These are phyloP conservation scores for Boechera divaricarpa DNA, from an alignment of 345 rosid genomes.

Conservation along the genomic window DNA sequence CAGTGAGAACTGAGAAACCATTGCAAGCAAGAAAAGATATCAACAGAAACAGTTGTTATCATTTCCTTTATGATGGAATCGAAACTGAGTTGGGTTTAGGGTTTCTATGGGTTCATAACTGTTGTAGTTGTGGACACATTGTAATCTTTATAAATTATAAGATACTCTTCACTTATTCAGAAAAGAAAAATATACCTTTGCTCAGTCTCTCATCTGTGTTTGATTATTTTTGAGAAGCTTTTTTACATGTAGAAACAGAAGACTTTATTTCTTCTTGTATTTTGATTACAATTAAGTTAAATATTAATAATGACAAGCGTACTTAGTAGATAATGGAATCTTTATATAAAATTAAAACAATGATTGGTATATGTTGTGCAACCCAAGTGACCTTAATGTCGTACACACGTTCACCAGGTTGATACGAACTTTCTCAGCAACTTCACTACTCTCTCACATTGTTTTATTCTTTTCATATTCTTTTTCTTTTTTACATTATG, in stretches of 20 bases:
- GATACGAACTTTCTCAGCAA: constrained; percentile 29
- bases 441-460: constrained; percentile 32
- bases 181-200: neutral
- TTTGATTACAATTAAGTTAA: neutral
- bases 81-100: neutral
- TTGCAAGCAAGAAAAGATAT: too few species aligned
- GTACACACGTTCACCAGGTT: constrained; percentile 42
- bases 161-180: constrained; percentile 14
- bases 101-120: constrained; percentile 6
- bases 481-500: neutral
- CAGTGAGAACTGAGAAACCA: constrained; percentile 24
- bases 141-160: neutral
- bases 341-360: constrained; percentile 1
- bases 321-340: constrained; percentile 14
- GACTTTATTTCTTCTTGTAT: neutral
- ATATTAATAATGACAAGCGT: constrained; percentile 14
- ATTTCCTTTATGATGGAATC: too few species aligned
- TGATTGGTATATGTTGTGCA: constrained; percentile 42
- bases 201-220: constrained; percentile 1
- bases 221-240: neutral
- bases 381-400: constrained; percentile 38
- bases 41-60: too few species aligned
- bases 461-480: neutral
- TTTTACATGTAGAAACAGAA: neutral
- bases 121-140: constrained; percentile 19